These are phyloP conservation scores for Pisolithus orientalis DNA, from an alignment of 768 basidiomycete species.

Conservation along the genomic window DNA sequence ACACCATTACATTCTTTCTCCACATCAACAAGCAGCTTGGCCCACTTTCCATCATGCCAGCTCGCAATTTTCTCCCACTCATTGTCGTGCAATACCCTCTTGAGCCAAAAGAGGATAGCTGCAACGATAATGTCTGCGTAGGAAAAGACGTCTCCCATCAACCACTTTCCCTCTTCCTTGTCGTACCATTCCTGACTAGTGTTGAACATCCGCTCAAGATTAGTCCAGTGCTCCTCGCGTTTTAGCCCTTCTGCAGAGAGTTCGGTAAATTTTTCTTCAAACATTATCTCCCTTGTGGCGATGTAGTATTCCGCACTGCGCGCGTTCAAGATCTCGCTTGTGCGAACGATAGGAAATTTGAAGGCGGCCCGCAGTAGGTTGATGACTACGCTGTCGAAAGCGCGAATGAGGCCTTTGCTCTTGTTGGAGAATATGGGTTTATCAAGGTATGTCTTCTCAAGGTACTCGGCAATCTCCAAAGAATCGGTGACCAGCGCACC, in stretches of 20 bases:
- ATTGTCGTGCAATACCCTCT: conserved; percentile 13
- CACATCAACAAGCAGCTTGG: conserved; percentile 15
- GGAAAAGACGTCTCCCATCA: conserved; percentile 25
- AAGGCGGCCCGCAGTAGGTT: conserved; percentile 1
- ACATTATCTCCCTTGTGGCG: conserved; percentile 22
- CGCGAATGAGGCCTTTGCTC: conserved; percentile 16
- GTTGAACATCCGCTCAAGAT: conserved; percentile 9
- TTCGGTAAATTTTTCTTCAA: conserved; percentile 32
- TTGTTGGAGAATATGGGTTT: conserved; percentile 22
- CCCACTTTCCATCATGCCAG: conserved; percentile 23
- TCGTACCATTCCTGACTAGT: conserved; percentile 16
- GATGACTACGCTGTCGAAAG: conserved; percentile 6
- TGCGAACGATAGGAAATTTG: conserved; percentile 16
- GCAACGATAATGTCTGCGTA: conserved; percentile 27
- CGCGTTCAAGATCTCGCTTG: conserved; percentile 24
- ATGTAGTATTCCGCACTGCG: conserved; percentile 34
- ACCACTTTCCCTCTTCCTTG: conserved; percentile 18
- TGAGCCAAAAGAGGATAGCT: conserved; percentile 8
- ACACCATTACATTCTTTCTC: conserved; percentile 20
- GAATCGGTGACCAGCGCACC: conserved; percentile 25
- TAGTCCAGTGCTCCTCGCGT: conserved; percentile 23
- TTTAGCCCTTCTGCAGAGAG: conserved; percentile 30
- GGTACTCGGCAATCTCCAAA: conserved; percentile 30
- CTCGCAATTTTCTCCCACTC: conserved; percentile 22
- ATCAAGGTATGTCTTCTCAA: conserved; percentile 30